Evolutionary conservation across 768 basidiomycete genomes (phyloP).

Genomic region (Serendipita indica): DNA sequence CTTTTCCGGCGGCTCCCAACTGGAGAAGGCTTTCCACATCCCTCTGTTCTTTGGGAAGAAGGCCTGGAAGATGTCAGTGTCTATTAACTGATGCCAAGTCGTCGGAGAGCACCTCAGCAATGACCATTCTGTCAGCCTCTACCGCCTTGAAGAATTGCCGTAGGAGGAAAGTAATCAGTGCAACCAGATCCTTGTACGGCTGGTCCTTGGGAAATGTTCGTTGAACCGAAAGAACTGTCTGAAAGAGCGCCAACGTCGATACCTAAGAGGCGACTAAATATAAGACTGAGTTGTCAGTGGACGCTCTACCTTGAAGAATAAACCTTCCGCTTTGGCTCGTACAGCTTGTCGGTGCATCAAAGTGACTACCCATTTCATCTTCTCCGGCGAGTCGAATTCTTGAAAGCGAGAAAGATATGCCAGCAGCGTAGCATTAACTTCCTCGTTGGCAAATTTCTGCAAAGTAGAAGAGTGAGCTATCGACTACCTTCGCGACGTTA

Average conservation of each 20-base stretch:
- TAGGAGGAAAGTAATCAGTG: slow-evolving; percentile 72
- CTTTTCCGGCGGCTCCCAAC: slow-evolving; percentile 42
- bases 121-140: slow-evolving; percentile 68
- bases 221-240: slow-evolving; percentile 68
- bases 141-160: slow-evolving; percentile 90
- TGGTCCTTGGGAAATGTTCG: slow-evolving; percentile 63
- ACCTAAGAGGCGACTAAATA: slow-evolving; percentile 37
- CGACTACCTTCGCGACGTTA: slow-evolving; percentile 17
- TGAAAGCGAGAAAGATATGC: slow-evolving; percentile 70
- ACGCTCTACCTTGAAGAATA: slow-evolving; percentile 76
- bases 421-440: slow-evolving; percentile 72
- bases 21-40: slow-evolving; percentile 74
- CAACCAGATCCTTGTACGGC: slow-evolving; percentile 67
- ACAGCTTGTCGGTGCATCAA: slow-evolving; percentile 86
- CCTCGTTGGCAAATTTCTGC: slow-evolving; percentile 81
- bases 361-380: slow-evolving; percentile 80
- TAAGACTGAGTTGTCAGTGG: not conserved
- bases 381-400: slow-evolving; percentile 62
- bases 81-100: slow-evolving; percentile 8
- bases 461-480: not conserved
- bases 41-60: slow-evolving; percentile 84
- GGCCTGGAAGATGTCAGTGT: slow-evolving; percentile 30
- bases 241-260: slow-evolving; percentile 79
- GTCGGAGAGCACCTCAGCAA: slow-evolving; percentile 58
- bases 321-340: slow-evolving; percentile 77